Base-by-base conservation (phyloP, 2,329 filamentous ascomycete species). In the Arthrobotrys sinensis region DNA sequence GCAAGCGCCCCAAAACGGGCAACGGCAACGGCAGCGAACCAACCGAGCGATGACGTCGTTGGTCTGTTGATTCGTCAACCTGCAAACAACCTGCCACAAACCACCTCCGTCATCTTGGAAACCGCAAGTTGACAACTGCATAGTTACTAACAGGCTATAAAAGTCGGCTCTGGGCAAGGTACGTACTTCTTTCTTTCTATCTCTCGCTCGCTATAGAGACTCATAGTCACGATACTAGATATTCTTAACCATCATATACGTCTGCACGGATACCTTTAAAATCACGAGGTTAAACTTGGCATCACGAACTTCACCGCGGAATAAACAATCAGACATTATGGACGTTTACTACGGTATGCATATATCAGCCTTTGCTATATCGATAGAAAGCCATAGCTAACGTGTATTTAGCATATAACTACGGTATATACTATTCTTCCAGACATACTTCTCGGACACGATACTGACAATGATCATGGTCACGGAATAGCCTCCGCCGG, bases 401-500 rank as follows among this genome's bases (percentile, higher is more conserved):
- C 60, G 11, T 43, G 55, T 43, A 0, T 60, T 7, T 43, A 78
- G 75, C 67, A 38, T 78, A 63, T 53, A 78, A 68, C 67, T 78
- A 72, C 38, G 75, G 75, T 78, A 76, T 5, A 1, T 40, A 65
- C 55, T 14, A 3, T 14, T 21, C 19, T 14, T 8, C 11, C 11
- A n/a, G 28, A 11, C 11, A n/a, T 19, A 11, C 16, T 12, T 6
- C 19, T 7, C 40, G 19, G 28, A 32, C 6, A 12, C 11, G 21
- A n/a, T 66, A 36, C 48, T 60, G 69, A 63, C 34, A 46, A 46
- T 16, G 14, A 55, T n/a, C 16, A 21, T 46, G 3, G 4, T 28
- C 53, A 34, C 43, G 34, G 89, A 88, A 82, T 87, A 83, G 85
- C 86, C 57, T 88, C 87, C 69, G 84, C 88, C 53, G 86, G 84